Base-by-base conservation (phyloP, 176 grass and related monocot genomes). In the Pontederia paniculata region DNA sequence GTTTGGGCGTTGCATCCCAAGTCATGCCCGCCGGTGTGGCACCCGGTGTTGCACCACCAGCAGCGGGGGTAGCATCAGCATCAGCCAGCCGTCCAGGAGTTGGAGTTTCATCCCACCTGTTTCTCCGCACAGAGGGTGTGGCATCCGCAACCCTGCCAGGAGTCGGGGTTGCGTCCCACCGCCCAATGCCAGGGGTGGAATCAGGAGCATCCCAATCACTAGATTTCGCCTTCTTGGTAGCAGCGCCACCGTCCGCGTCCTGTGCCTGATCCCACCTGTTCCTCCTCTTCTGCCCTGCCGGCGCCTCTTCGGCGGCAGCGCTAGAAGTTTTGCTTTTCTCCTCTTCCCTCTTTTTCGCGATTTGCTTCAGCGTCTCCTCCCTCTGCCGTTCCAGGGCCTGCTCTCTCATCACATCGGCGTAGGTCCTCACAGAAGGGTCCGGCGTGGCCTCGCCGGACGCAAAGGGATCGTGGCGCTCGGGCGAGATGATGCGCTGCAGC, bases 261-360 rank as follows among this genome's bases (percentile, higher is more conserved):
- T 97, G 91, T 1, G 86, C 89, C 76, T 97, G 91, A 31, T 97
- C 91, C 91, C 91, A 97, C 60, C 91, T 74, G 45, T 97, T 91
- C 65, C 93, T 78, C 73, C 93, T 80, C 74, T 91, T 91, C 0
- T 74, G 71, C 0, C 72, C 15, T 0, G 70, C 63, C 13, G 79
- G 66, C 25, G 73, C 60, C 2, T 73, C 85, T 11, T 85, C 78
- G 41, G 78, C 77, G 0, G 64, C 21, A 9, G 69, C 23, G 7
- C 28, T 6, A 37, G 28, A 37, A 37, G 28, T 37, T 73, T 88
- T 87, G 22, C 62, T 74, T 67, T 91, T 88, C 57, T 91, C 93
- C 56, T 91, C 90, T 62, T 78, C 85, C 19, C 90, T 98, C 77
- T 84, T 98, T 74, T 88, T 84, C 0, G 80, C 83, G 9, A 91